Evolutionary conservation across 805 yeast genomes (phyloP), one percentile per base, ranked within the genome.

Genomic region (Clavispora vitiphila): DNA sequence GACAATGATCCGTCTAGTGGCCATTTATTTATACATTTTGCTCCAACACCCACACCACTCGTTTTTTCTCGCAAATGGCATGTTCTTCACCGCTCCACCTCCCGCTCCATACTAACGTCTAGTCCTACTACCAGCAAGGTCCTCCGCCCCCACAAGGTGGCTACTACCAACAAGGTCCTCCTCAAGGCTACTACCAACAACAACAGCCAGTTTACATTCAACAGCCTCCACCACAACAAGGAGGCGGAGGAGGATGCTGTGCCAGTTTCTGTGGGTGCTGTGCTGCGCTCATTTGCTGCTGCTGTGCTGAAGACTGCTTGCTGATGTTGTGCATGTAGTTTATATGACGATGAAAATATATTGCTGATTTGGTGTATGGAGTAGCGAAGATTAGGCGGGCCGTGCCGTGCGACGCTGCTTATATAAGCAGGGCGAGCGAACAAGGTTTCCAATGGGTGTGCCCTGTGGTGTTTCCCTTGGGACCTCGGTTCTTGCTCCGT

Each of bases 171-270:
- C 55, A 53, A 39, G 60, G 60, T 19, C 58, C 58, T 21, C 57
- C 54, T 14, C 58, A 52, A 39, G 63, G 61, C 19, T 55, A 58
- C 55, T 58, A 60, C 48, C 66, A 60, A 43, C 65, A 60, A 42
- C 67, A 51, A 18, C 67, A 62, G 42, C 67, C 67, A 12, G 54
- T 60, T 41, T 62, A 62, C 46, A 57, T 55, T 9, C 64, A 59
- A 40, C 65, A 61, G 41, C 56, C 50, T 19, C 62, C 56, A 3
- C 54, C 46, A n/a, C 48, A 44, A 36, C 40, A 42, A 9, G 21
- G 37, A 5, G n/a, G n/a, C n/a, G 40, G 41, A 10, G 60, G 65
- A 8, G 61, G 64, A 40, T 61, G 64, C 42, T 57, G 61, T 37
- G 35, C 51, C 43, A 38, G 45, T 12, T 46, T 43, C 40, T 49